Percentiles rank a stretch among this genome's conserved stretches.
phyloP scores from a whole-genome alignment of 345 rosid species.

The Carallia brachiata region DNA sequence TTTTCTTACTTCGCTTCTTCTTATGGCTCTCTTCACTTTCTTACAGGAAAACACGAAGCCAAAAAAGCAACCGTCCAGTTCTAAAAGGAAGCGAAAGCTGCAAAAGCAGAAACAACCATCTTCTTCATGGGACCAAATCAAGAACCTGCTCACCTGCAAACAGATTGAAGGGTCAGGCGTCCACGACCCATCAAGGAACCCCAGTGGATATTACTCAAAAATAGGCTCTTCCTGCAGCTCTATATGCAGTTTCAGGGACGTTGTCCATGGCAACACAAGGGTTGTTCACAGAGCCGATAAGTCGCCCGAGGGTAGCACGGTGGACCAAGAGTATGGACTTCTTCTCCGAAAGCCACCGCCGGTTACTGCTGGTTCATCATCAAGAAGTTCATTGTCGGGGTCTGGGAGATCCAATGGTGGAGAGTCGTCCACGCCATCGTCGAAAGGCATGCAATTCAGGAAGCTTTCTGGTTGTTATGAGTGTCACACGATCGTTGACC shows the following conservation, averaged over 20 bases:
- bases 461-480: conserved; percentile 97
- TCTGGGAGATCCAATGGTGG: conserved; percentile 54
- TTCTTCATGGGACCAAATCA: conserved; percentile 98
- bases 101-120: conserved; percentile 54
- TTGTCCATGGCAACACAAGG: conserved; percentile 87
- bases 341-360: conserved; percentile 43
- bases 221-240: conserved; percentile 84
- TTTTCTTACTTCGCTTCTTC: conserved; percentile 9
- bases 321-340: conserved; percentile 62
- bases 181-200: conserved; percentile 69
- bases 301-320: conserved; percentile 77
- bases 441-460: conserved; percentile 87
- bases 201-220: conserved; percentile 34
- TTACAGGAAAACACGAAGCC: conserved; percentile 33
- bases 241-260: conserved; percentile 80
- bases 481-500: conserved; percentile 91
- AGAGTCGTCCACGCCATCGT: conserved; percentile 39
- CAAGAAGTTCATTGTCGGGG: conserved; percentile 44
- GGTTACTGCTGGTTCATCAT: conserved; percentile 25
- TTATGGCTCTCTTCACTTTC: conserved; percentile 73
- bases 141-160: conserved; percentile 84
- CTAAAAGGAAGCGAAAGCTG: conserved; percentile 27
- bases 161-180: conserved; percentile 74
- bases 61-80: conserved; percentile 27
- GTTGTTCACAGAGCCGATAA: conserved; percentile 89